Base-by-base conservation (phyloP, 2,329 filamentous ascomycete species). In the Coniochaeta sp. region DNA sequence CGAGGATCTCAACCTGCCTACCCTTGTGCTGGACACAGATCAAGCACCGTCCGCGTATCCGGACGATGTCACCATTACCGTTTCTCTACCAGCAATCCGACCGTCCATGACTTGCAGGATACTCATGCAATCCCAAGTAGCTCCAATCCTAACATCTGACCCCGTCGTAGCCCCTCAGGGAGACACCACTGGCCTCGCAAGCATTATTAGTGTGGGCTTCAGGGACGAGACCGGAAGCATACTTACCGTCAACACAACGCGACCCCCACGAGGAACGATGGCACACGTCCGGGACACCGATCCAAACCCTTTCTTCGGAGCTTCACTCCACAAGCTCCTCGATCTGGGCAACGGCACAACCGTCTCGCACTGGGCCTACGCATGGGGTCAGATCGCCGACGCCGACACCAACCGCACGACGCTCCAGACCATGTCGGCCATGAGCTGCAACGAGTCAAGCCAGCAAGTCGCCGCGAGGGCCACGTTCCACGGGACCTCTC, bases 361-460 rank as follows among this genome's bases (percentile, higher is more conserved):
- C 26, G 16, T 60, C n/a, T 38, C 65, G 1, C 63, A 71, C 58
- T 72, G 70, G 67, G 32, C 74, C 24, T 76, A 72, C 56, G 65
- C 71, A 44, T 76, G 74, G 73, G 73, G 73, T 34, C 65, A 67
- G 40, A 62, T 74, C 1, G 44, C 55, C 4, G 58, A 67, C 34
- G 58, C 68, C 22, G 63, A 66, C 47, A 65, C 62, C 22, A 63
- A 65, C 22, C 62, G 66, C 26, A 62, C 68, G 52, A 63, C 67
- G 1, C 69, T 76, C 12, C 65, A 63, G 38, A 66, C 65, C 40
- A 66, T 74, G 17, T 70, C 68, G 5, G 72, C 70, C 5, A 59
- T 76, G 59, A 69, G 70, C 22, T 77, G 75, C 63, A 77, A 77
- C 64, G 74, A 76, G 64, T 61, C 63, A 3, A 59, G 62, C 57